Percentiles rank a stretch among this genome's conserved stretches.
These are phyloP conservation scores for Athelia psychrophila DNA, from an alignment of 1,284 basidiomycete species.

Conservation along the genomic window DNA sequence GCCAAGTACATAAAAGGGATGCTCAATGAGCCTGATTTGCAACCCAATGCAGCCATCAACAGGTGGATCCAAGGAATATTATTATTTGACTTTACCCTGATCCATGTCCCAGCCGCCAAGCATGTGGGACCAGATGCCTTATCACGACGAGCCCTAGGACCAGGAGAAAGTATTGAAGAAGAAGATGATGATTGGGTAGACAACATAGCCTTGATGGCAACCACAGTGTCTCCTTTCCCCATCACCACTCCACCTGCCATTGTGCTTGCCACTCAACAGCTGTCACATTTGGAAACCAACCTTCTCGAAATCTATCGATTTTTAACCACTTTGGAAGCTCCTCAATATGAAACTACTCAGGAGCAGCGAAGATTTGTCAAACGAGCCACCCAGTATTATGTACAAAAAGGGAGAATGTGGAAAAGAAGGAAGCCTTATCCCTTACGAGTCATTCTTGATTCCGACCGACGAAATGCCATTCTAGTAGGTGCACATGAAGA, in stretches of 20 bases:
- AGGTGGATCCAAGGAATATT: slow-evolving; percentile 28
- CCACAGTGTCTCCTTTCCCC: background rate
- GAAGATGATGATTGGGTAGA: slow-evolving; percentile 33
- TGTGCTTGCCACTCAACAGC: background rate
- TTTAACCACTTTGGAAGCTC: slow-evolving; percentile 10
- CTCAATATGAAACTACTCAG: slow-evolving; percentile 2
- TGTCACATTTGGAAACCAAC: background rate
- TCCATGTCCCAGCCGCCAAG: slow-evolving; percentile 6
- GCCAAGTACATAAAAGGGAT: slow-evolving; percentile 32
- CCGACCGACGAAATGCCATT: slow-evolving; percentile 1
- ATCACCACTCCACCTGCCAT: background rate
- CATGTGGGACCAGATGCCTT: slow-evolving; percentile 29
- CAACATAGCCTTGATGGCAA: slow-evolving; percentile 10
- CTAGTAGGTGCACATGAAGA: slow-evolving; percentile 17
- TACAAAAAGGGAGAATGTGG: slow-evolving; percentile 9
- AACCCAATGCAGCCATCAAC: slow-evolving; percentile 31
- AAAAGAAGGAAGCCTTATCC: slow-evolving; percentile 4
- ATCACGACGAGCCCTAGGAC: slow-evolving; percentile 18
- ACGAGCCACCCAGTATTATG: slow-evolving; percentile 10
- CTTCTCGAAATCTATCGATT: slow-evolving; percentile 4
- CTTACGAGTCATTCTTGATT: slow-evolving; percentile 9
- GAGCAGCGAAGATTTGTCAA: slow-evolving; percentile 2
- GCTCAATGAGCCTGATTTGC: slow-evolving; percentile 31
- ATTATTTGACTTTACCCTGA: slow-evolving; percentile 9
- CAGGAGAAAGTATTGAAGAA: slow-evolving; percentile 6